Conservation (phyloP, 2,329 filamentous ascomycete genomes). For the Claviceps capensis region DNA sequence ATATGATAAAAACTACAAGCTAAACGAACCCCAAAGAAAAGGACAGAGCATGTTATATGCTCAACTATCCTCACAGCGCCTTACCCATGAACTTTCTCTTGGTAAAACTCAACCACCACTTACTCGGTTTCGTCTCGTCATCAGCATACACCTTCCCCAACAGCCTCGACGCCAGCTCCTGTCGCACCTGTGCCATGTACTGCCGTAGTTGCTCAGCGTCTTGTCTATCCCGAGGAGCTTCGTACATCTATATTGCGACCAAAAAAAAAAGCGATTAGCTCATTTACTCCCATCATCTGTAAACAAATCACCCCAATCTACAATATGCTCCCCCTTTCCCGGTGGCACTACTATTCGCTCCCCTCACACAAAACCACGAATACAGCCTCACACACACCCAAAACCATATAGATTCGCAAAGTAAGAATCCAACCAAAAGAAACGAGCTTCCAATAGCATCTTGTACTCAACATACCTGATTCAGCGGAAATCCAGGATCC, state of each 20-base stretch:
- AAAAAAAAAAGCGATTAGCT: background rate
- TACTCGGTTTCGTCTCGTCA: conserved; percentile 53
- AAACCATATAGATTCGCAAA: too few species aligned
- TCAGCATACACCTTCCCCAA: conserved; percentile 79
- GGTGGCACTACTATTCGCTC: too few species aligned
- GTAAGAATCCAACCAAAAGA: too few species aligned
- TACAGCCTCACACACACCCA: too few species aligned
- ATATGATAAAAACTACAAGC: too few species aligned
- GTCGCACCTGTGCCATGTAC: conserved; percentile 84
- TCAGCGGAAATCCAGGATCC: conserved; percentile 83
- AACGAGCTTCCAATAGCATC: background rate
- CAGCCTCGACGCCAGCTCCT: conserved; percentile 75
- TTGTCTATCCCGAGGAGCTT: conserved; percentile 72
- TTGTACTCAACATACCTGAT: conserved; percentile 47
- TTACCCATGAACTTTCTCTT: conserved; percentile 99
- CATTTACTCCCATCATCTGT: too few species aligned
- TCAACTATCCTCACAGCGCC: conserved; percentile 41
- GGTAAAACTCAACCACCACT: conserved; percentile 98
- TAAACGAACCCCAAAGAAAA: background rate
- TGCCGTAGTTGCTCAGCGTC: conserved; percentile 79
- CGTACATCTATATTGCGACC: conserved; percentile 52
- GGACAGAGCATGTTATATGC: too few species aligned
- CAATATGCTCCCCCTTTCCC: too few species aligned
- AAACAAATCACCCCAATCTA: too few species aligned
- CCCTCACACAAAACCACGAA: too few species aligned